These are phyloP conservation scores for Apiotrichum domesticum DNA, from an alignment of 1,284 basidiomycete genomes.

Conservation along the genomic window DNA sequence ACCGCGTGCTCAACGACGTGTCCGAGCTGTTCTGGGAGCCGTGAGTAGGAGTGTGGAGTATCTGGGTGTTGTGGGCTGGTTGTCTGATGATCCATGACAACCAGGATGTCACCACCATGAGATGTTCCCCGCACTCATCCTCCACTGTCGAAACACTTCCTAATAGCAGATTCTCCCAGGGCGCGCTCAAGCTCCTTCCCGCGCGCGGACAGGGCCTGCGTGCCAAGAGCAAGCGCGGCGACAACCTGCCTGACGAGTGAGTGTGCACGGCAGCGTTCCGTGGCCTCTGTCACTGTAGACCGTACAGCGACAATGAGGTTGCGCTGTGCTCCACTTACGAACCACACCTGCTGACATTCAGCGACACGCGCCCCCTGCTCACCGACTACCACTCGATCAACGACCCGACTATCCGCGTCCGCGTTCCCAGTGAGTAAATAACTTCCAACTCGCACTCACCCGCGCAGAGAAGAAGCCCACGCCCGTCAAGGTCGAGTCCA, in stretches of 20 bases:
- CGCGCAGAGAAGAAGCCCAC: constrained; percentile 69
- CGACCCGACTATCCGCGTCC: constrained; percentile 33
- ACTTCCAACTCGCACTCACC: constrained; percentile 20
- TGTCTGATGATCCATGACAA: neutral
- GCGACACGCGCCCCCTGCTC: constrained; percentile 28
- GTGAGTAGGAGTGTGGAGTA: constrained; percentile 16
- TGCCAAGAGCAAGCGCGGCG: constrained; percentile 42
- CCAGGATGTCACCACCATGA: no score
- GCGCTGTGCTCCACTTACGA: no score
- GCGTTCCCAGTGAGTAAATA: constrained; percentile 35
- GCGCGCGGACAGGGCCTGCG: constrained; percentile 33
- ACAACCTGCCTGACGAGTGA: constrained; percentile 42
- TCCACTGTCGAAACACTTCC: neutral
- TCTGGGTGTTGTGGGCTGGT: no score
- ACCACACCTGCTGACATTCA: neutral
- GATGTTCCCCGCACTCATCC: neutral
- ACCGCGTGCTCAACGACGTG: constrained; percentile 23
- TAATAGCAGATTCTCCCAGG: constrained; percentile 37
- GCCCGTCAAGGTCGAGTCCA: constrained; percentile 87
- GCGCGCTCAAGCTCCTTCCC: constrained; percentile 39
- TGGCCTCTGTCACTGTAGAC: no score
- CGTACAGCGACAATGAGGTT: no score
- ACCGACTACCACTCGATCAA: constrained; percentile 44
- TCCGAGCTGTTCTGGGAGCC: constrained; percentile 42
- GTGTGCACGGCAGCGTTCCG: constrained; percentile 39